phyloP scores from a whole-genome alignment of 73 alveolate genomes.

The Symbiodinium pilosum region DNA sequence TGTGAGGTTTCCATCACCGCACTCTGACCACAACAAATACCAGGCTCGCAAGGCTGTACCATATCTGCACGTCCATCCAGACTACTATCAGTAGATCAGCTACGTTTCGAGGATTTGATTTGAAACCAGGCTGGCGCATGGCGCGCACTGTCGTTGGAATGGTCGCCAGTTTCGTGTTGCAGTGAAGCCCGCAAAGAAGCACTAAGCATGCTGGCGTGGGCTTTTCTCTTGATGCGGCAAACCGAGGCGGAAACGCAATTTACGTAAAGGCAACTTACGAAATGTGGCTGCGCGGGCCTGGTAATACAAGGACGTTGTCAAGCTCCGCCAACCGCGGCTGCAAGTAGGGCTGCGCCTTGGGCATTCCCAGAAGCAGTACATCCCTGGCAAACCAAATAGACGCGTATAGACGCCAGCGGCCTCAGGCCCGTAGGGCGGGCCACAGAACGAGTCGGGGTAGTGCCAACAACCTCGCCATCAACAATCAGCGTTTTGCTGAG shows the following conservation, averaged over 20 bases:
- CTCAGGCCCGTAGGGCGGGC: constrained; percentile 48
- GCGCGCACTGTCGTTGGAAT: too few relatives aligned
- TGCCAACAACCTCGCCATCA: constrained; percentile 62
- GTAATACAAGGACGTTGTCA: constrained; percentile 42
- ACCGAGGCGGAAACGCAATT: background rate
- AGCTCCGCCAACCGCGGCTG: constrained; percentile 13
- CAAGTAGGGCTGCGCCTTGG: constrained; percentile 54
- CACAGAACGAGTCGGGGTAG: constrained; percentile 58
- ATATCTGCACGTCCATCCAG: too few relatives aligned
- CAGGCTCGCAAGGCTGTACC: too few relatives aligned
- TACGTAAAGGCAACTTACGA: background rate
- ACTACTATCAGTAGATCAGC: too few relatives aligned
- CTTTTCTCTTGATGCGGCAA: background rate
- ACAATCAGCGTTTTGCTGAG: too few relatives aligned
- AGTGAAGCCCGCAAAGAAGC: background rate
- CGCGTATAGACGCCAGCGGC: background rate
- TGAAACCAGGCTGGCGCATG: too few relatives aligned
- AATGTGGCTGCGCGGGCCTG: constrained; percentile 25
- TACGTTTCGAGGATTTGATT: too few relatives aligned
- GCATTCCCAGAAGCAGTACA: too few relatives aligned
- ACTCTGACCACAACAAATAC: too few relatives aligned
- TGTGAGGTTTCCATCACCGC: too few relatives aligned
- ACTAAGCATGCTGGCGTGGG: background rate
- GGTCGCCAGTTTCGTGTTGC: background rate
- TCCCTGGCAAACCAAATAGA: background rate